A percentile compares a stretch with the other conserved stretches of the same genome.
Conservation (phyloP, 140 eudicot species). For the Senecio squalidus region DNA sequence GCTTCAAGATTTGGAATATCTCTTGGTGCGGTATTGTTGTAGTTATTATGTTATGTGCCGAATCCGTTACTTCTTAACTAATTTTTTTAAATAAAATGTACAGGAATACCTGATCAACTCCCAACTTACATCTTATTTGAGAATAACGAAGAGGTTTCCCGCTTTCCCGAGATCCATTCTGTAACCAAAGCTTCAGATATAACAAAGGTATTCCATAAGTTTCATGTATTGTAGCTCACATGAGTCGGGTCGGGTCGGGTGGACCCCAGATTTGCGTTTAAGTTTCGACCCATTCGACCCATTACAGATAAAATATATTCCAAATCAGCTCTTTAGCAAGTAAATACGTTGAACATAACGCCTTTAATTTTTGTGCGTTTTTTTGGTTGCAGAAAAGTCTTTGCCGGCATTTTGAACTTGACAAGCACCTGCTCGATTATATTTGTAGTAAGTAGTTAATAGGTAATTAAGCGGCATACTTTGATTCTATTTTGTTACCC, state of each 20-base stretch:
- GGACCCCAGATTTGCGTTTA: neutral
- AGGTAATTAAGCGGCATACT: neutral
- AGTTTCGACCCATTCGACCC: neutral
- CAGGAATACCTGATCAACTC: conserved; percentile 67
- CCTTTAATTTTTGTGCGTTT: neutral
- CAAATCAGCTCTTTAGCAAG: neutral
- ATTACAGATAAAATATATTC: neutral
- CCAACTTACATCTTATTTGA: conserved; percentile 76
- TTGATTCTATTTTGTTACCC: conserved; percentile 1
- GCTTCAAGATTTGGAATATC: conserved; percentile 84
- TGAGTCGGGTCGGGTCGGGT: neutral
- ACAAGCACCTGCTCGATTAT: conserved; percentile 75
- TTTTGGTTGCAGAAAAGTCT: conserved; percentile 67
- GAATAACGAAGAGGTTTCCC: conserved; percentile 53
- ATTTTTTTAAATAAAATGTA: conserved; percentile 4
- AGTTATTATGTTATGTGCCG: neutral
- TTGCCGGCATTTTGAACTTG: conserved; percentile 92
- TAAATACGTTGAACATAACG: neutral
- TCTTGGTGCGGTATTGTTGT: conserved; percentile 40
- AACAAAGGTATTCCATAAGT: conserved; percentile 50
- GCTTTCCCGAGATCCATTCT: conserved; percentile 56
- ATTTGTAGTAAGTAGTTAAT: conserved; percentile 70
- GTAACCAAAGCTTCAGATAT: conserved; percentile 43
- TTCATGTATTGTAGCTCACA: conserved; percentile 1
- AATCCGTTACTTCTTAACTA: conserved; percentile 11